Percentiles rank a stretch among this genome's conserved stretches.
phyloP scores from a whole-genome alignment of 1,284 basidiomycete species.

The Agroathelia rolfsii region DNA sequence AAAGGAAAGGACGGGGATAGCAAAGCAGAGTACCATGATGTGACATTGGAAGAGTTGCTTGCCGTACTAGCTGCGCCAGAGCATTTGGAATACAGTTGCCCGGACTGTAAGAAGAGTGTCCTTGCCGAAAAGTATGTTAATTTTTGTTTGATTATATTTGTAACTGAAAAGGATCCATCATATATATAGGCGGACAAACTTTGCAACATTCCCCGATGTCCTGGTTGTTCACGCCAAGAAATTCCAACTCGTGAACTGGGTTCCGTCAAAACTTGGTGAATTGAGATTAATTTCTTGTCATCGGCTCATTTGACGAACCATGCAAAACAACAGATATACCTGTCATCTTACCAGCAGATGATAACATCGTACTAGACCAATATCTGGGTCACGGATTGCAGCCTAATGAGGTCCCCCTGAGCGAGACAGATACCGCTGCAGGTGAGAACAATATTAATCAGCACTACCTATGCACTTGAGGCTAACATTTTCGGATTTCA shows the following conservation, averaged over 20 bases:
- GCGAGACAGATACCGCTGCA: slow-evolving; percentile 34
- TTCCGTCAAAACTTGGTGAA: slow-evolving; percentile 87
- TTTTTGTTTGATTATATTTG: slow-evolving; percentile 9
- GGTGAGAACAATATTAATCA: slow-evolving; percentile 9
- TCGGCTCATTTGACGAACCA: too few relatives aligned
- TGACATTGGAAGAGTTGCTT: slow-evolving; percentile 63
- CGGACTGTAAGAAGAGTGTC: slow-evolving; percentile 52
- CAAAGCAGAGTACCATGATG: slow-evolving; percentile 60
- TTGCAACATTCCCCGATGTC: slow-evolving; percentile 84
- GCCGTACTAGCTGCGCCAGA: slow-evolving; percentile 59
- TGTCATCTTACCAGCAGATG: slow-evolving; percentile 57
- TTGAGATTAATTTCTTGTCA: slow-evolving; percentile 8
- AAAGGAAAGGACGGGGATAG: slow-evolving; percentile 46
- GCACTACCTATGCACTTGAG: too few relatives aligned
- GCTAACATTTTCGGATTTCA: slow-evolving; percentile 7
- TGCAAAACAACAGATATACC: slow-evolving; percentile 82
- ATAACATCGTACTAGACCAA: slow-evolving; percentile 54
- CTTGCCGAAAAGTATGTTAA: slow-evolving; percentile 36
- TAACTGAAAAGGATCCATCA: background rate
- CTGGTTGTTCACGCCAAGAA: slow-evolving; percentile 89
- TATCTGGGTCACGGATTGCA: slow-evolving; percentile 73
- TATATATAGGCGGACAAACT: slow-evolving; percentile 50
- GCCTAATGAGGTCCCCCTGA: slow-evolving; percentile 63
- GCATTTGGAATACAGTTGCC: slow-evolving; percentile 63
- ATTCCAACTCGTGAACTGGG: slow-evolving; percentile 96